A percentile compares a stretch with the other conserved stretches of the same genome.
Evolutionary conservation across 352 stramenopile genomes (phyloP).

Genomic region (Phytopythium chamaehyphon): DNA sequence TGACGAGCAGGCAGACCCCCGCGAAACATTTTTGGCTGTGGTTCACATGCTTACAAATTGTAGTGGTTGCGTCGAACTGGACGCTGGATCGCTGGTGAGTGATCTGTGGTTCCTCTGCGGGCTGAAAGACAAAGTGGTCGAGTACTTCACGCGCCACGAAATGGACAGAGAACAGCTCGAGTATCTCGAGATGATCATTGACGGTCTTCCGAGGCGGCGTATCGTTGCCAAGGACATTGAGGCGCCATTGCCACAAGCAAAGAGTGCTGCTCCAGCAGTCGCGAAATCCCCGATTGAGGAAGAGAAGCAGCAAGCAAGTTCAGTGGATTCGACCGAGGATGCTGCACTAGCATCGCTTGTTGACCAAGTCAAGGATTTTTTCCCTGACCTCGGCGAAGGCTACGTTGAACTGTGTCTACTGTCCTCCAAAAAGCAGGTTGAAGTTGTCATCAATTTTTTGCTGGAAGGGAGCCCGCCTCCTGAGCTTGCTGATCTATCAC

Average conservation of each 20-base stretch:
- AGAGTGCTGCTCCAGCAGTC: conserved; percentile 3
- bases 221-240: conserved; percentile 8
- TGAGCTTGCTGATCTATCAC: conserved; percentile 23
- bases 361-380: conserved; percentile 55
- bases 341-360: conserved; percentile 27
- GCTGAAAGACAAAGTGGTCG: conserved; percentile 56
- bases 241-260: conserved; percentile 7
- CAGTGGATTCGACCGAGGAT: conserved; percentile 1
- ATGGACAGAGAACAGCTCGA: conserved; percentile 56
- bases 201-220: conserved; percentile 48
- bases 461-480: conserved; percentile 46
- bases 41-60: conserved; percentile 62
- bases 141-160: conserved; percentile 46
- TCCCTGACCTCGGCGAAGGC: conserved; percentile 51
- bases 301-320: conserved; percentile 10
- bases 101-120: conserved; percentile 64
- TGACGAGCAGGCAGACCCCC: conserved; percentile 11
- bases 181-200: conserved; percentile 72
- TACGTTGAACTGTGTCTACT: conserved; percentile 63
- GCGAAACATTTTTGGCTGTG: conserved; percentile 49
- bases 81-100: conserved; percentile 68
- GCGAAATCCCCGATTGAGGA: conserved; percentile 6
- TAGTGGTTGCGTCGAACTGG: conserved; percentile 34
- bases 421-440: conserved; percentile 35
- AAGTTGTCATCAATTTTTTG: conserved; percentile 56